Conservation (phyloP, 768 basidiomycete species). For the Kwoniella sp. region DNA sequence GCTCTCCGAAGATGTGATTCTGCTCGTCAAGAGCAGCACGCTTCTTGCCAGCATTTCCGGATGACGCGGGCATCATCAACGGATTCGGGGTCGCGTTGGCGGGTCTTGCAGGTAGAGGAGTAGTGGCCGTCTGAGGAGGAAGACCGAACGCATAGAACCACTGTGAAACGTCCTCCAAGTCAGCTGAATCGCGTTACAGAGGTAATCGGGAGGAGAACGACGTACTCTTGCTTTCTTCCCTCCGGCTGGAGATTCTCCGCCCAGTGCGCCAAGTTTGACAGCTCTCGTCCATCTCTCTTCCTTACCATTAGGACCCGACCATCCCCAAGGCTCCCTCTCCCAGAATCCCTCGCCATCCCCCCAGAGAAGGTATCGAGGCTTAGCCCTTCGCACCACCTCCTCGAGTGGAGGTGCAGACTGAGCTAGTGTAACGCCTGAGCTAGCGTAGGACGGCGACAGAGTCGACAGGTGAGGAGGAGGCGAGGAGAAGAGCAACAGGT, state of each 20-base stretch:
- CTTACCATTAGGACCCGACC: constrained; percentile 63
- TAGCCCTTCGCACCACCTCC: constrained; percentile 58
- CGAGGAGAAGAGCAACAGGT: constrained; percentile 71
- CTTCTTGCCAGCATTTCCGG: constrained; percentile 44
- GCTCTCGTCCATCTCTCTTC: constrained; percentile 67
- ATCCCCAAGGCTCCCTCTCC: constrained; percentile 90
- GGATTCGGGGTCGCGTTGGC: constrained; percentile 50
- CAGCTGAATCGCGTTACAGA: background rate
- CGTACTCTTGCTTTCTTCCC: constrained; percentile 83
- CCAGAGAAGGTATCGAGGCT: constrained; percentile 87
- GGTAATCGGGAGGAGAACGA: constrained; percentile 17
- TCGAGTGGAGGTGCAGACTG: constrained; percentile 60
- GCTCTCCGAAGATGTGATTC: constrained; percentile 34
- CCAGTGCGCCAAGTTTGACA: constrained; percentile 85
- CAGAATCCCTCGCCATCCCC: constrained; percentile 76
- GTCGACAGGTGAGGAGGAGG: constrained; percentile 65
- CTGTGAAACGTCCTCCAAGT: constrained; percentile 57
- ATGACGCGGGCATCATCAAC: constrained; percentile 33
- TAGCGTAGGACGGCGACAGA: constrained; percentile 59
- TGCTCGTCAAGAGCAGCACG: constrained; percentile 52
- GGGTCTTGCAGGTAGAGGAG: constrained; percentile 33
- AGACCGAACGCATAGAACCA: constrained; percentile 98
- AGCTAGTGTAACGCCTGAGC: constrained; percentile 62
- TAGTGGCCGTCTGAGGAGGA: constrained; percentile 60
- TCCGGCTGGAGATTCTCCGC: constrained; percentile 62